Evolutionary conservation across 2,329 filamentous ascomycete genomes (phyloP).

Genomic region (Chaetomiaceae sp.): DNA sequence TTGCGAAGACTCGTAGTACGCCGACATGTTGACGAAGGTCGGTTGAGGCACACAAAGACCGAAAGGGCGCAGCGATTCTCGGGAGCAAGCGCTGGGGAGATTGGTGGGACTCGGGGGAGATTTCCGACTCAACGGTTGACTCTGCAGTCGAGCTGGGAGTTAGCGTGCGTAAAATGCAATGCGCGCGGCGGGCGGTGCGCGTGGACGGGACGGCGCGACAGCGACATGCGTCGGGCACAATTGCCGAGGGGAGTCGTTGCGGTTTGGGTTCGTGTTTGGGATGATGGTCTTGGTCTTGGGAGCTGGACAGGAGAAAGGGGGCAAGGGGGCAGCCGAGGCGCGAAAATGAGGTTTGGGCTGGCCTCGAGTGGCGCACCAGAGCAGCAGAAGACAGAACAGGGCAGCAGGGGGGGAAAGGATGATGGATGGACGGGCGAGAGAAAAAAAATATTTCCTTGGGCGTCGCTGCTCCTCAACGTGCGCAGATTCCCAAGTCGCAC

Average conservation of each 20-base stretch:
- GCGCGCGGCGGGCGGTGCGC: constrained; percentile 11
- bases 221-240: constrained; percentile 14
- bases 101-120: neutral
- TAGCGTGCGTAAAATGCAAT: constrained; percentile 14
- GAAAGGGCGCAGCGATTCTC: constrained; percentile 20
- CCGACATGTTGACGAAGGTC: constrained; percentile 23
- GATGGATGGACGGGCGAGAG: neutral
- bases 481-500: constrained; percentile 5
- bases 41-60: constrained; percentile 13
- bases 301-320: constrained; percentile 8
- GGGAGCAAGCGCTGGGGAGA: constrained; percentile 3
- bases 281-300: neutral
- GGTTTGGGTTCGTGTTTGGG: too few relatives aligned
- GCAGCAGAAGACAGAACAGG: too few relatives aligned
- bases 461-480: constrained; percentile 11
- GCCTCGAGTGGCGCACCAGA: constrained; percentile 17
- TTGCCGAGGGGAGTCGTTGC: constrained; percentile 1
- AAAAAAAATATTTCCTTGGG: constrained; percentile 14
- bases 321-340: constrained; percentile 10
- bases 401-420: too few relatives aligned
- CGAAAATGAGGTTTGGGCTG: constrained; percentile 17
- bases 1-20: constrained; percentile 29
- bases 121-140: constrained; percentile 17
- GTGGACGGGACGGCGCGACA: constrained; percentile 3
- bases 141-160: constrained; percentile 8